Base-by-base conservation (phyloP, 2,329 filamentous ascomycete species). In the Beauveria sp. region DNA sequence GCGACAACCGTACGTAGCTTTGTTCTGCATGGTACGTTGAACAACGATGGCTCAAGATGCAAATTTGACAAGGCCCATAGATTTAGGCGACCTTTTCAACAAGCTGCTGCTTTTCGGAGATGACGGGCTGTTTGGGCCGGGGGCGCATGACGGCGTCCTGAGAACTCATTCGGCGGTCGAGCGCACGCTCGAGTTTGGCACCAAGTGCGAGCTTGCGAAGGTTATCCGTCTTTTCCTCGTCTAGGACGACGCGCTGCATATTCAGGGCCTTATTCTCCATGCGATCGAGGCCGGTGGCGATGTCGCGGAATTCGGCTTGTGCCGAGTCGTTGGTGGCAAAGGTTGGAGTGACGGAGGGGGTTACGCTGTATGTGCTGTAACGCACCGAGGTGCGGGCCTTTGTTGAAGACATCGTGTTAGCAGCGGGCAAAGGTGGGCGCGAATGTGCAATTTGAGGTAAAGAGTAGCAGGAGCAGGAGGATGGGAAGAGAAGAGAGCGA, bases 261-360 rank as follows among this genome's bases (percentile, higher is more conserved):
- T 85, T 79, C 30, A 96, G 85, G 54, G 89, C 89, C 76, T 91
- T 91, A 80, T 96, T 94, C 75, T 96, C 90, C 77, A 97, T 89
- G 70, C 92, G 90, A 69, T 91, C 87, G 65, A 96, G 84, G 63
- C 89, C 88, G 63, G 87, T 84, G 68, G 90, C 88, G 73, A 94
- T 91, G 67, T 90, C 84, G 73, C 76, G 76, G 67, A 85, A 84
- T 72, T 85, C 83, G 67, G 80, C 79, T 54, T 79, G 77, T 53
- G 77, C 80, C 0, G 81, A 83, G 72, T 85, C 82, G 65, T 71
- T 79, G 30, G 79, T 81, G 65, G 72, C 75, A 62, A 82, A 73
- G 37, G 81, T 83, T 58, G 80, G 75, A 24, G 87, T 84, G 71
- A 94, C 70, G 20, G 82, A 84, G 18, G 81, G 81, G 8, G 82